Conservation (phyloP, 2,329 filamentous ascomycete species). For the Leptosphaerulina australis region DNA sequence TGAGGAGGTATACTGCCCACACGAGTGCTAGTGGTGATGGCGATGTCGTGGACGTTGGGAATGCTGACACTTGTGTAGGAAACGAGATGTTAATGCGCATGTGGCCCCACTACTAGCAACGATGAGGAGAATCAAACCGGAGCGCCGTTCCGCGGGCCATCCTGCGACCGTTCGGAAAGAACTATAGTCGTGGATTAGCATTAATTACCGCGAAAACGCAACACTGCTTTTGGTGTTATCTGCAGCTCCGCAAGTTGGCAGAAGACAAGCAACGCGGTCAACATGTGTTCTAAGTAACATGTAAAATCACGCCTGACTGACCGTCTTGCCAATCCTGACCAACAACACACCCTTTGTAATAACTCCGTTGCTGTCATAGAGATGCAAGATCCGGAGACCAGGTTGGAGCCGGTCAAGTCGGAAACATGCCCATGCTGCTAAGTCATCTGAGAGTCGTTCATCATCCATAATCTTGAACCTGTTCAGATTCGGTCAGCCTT, state of each 20-base stretch:
- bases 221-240: too few species aligned
- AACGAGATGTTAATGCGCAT: too few species aligned
- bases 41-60: not conserved
- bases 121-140: not conserved
- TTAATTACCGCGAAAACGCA: too few species aligned
- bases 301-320: slow-evolving; percentile 34
- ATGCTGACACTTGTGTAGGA: not conserved
- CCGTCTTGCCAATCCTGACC: slow-evolving; percentile 71
- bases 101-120: not conserved
- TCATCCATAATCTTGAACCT: slow-evolving; percentile 89
- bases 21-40: not conserved
- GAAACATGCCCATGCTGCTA: slow-evolving; percentile 89
- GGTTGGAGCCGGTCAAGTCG: slow-evolving; percentile 77
- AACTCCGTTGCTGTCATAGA: slow-evolving; percentile 72
- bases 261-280: too few species aligned
- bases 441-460: slow-evolving; percentile 73
- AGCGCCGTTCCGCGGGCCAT: slow-evolving; percentile 10
- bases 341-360: slow-evolving; percentile 72
- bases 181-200: slow-evolving; percentile 18
- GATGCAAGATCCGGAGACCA: slow-evolving; percentile 78
- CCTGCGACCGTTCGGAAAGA: slow-evolving; percentile 20
- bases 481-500: not conserved
- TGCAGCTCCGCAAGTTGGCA: too few species aligned
- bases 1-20: too few species aligned
- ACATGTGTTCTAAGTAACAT: too few species aligned